Base-by-base conservation (phyloP, 1,284 basidiomycete genomes). In the Mrakiaceae sp. region DNA sequence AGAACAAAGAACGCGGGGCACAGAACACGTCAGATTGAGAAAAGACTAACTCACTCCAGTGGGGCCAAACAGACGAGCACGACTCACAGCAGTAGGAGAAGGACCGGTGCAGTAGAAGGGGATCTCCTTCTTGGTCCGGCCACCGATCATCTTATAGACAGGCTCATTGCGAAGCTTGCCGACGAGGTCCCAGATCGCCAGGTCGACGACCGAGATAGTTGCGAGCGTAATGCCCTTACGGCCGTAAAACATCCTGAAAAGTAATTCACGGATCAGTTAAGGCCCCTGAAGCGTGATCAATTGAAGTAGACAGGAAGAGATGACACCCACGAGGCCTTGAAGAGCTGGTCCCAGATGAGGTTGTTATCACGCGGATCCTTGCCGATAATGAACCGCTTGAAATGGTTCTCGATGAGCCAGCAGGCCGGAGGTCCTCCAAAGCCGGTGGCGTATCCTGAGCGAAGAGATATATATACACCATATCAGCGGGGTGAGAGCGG, bases 131-230 rank as follows among this genome's bases (percentile, higher is more conserved):
- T 79, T 80, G 60, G 78, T 80, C 47, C 74, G 71, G 6, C 80
- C 80, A 48, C 80, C 81, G 67, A 81, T 82, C 77, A 81, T 78
- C 74, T 81, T 81, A 76, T 81, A 81, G 64, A 82, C 77, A 2
- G 81, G 81, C 72, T 82, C 80, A 39, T 74, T 73, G 44, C 81
- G 77, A 67, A 82, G 77, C 72, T 81, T 81, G 63, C 81, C 81
- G 14, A 81, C 70, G 1, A 81, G 74, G 69, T 82, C 81, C 81
- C 81, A 81, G 64, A 82, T 74, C 43, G 81, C 80, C 44, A 77
- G 71, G 64, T 77, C 76, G 68, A 79, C 83, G 4, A 83, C 84
- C 11, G 76, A 78, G 64, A 79, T 75, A 39, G 78, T 79, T 5
- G 79, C 79, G 42, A 81, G 72, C 8, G 79, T 76, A 11, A 81